These are phyloP conservation scores for Ustilago hordei DNA, from an alignment of 1,284 basidiomycete species.

Conservation along the genomic window DNA sequence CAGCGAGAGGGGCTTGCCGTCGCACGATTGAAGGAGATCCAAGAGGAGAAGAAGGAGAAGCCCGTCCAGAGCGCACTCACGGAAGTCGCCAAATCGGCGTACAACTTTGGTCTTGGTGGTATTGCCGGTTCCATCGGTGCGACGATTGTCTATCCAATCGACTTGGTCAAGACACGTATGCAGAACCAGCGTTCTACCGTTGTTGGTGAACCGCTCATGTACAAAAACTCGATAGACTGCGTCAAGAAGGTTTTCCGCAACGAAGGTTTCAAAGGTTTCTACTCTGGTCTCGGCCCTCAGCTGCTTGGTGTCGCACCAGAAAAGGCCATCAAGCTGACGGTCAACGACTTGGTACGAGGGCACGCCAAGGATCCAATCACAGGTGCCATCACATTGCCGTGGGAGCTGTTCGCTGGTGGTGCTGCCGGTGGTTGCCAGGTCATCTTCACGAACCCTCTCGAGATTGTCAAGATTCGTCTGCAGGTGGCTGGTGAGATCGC, in stretches of 20 bases:
- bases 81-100: conserved; percentile 71
- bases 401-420: conserved; percentile 93
- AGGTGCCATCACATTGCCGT: conserved; percentile 84
- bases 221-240: conserved; percentile 77
- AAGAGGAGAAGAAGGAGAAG: conserved; percentile 40
- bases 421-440: conserved; percentile 97
- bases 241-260: conserved; percentile 92
- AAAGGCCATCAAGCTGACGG: conserved; percentile 93
- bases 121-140: conserved; percentile 90
- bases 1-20: conserved; percentile 21
- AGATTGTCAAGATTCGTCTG: conserved; percentile 88
- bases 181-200: conserved; percentile 81
- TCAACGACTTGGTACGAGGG: conserved; percentile 91
- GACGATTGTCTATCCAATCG: conserved; percentile 92
- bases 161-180: conserved; percentile 87
- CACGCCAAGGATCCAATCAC: conserved; percentile 91
- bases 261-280: conserved; percentile 92
- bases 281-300: conserved; percentile 94
- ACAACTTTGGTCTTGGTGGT: conserved; percentile 91
- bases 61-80: conserved; percentile 43
- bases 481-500: conserved; percentile 96
- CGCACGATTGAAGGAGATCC: conserved; percentile 38
- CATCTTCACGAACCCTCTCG: conserved; percentile 93
- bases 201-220: conserved; percentile 68
- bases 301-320: conserved; percentile 97